Evolutionary conservation across 2,329 filamentous ascomycete genomes (phyloP).

Genomic region (Sporothrix humicola): DNA sequence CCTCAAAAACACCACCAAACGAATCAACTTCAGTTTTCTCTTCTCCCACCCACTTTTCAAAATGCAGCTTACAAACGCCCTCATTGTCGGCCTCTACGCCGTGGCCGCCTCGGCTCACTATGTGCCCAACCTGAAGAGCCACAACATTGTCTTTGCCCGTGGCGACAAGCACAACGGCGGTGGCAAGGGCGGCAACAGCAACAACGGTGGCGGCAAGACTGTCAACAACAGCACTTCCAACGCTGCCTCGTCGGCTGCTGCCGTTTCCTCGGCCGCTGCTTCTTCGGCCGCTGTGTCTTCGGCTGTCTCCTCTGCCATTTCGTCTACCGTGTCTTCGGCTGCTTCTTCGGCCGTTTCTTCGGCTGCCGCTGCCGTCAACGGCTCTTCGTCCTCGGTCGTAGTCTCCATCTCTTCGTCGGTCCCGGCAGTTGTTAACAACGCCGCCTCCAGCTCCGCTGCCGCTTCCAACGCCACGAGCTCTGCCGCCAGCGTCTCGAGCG

Average conservation of each 20-base stretch:
- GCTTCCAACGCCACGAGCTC: slow-evolving; percentile 13
- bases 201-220: not conserved
- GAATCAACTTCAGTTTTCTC: not conserved
- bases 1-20: not conserved
- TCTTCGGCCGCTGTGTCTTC: not conserved
- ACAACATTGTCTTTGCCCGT: slow-evolving; percentile 44
- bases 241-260: slow-evolving; percentile 14
- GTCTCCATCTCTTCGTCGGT: not conserved
- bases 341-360: not conserved
- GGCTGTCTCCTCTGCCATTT: not conserved
- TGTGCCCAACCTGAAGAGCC: slow-evolving; percentile 45
- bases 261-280: not conserved
- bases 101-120: slow-evolving; percentile 52
- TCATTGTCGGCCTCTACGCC: slow-evolving; percentile 54
- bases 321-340: not conserved
- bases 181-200: not conserved
- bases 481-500: not conserved
- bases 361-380: not conserved
- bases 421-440: not conserved
- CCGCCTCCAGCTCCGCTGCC: slow-evolving; percentile 8
- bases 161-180: slow-evolving; percentile 35
- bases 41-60: slow-evolving; percentile 41
- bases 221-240: slow-evolving; percentile 24
- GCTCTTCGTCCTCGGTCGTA: not conserved
- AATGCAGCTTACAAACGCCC: slow-evolving; percentile 54